Base-by-base conservation (phyloP, 1,284 basidiomycete genomes). In the Thecaphora frezii region DNA sequence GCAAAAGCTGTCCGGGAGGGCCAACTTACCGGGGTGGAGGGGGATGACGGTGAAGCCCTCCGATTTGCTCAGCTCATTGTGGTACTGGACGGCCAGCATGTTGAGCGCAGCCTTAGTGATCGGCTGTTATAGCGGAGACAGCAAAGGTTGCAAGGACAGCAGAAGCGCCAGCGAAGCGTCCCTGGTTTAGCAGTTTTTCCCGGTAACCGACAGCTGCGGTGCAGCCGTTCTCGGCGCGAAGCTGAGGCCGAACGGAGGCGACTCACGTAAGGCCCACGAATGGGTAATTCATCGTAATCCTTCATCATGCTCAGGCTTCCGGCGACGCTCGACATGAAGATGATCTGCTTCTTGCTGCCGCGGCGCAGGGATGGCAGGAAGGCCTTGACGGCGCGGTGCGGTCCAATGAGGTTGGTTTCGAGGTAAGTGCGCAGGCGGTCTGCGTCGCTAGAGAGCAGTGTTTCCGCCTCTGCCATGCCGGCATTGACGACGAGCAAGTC, bases 61-160 rank as follows among this genome's bases (percentile, higher is more conserved):
- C n/a, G n/a, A n/a, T 10, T 39, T 21, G 18, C 18, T 7, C 19
- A 58, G 41, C 40, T 58, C 51, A 46, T 54, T 46, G 24, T 52
- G 24, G 8, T 41, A 41, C 25, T 40, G 44, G 37, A 58, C 38
- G 3, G 37, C 49, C 5, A 48, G 18, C 51, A 48, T 40, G 43
- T 58, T 58, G 21, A 51, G 9, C 8, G 55, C 55, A 2, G 49
- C 46, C 42, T 58, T 58, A 36, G 55, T 46, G 9, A 47, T 51
- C 30, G 55, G 36, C 53, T 51, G 18, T 2, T 16, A 12, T 23
- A 28, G 23, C 30, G 26, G 9, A 37, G 23, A 5, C 39, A 21
- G 23, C 7, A 24, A 18, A 3, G 30, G 33, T 42, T 38, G 22
- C 41, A 36, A 44, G 51, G 33, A 30, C 54, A 14, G 23, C n/a